phyloP scores from a whole-genome alignment of 2,329 filamentous ascomycete genomes.

The Aspergillus fumigatus region DNA sequence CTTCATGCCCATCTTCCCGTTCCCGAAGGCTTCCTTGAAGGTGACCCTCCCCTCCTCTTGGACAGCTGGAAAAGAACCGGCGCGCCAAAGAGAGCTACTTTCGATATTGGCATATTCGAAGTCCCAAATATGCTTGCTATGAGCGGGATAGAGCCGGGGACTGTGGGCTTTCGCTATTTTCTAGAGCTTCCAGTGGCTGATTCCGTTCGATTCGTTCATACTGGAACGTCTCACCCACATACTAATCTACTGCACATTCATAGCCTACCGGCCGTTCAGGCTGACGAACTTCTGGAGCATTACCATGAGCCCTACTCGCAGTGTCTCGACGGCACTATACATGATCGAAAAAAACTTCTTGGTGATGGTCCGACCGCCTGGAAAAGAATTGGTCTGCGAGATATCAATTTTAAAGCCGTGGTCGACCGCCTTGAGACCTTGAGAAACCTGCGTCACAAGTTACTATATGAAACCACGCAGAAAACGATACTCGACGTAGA shows the following conservation, averaged over 20 bases:
- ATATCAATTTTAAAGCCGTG: constrained; percentile 30
- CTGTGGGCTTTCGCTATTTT: constrained; percentile 45
- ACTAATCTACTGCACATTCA: constrained; percentile 20
- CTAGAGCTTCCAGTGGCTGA: constrained; percentile 45
- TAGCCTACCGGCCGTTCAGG: constrained; percentile 24
- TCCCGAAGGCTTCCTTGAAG: constrained; percentile 31
- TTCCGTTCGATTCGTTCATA: constrained; percentile 20
- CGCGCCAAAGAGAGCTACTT: constrained; percentile 34
- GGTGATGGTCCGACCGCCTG: constrained; percentile 36
- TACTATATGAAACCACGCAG: constrained; percentile 25
- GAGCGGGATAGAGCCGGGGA: constrained; percentile 44
- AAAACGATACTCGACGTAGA: constrained; percentile 36
- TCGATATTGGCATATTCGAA: constrained; percentile 44
- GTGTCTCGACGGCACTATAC: constrained; percentile 30
- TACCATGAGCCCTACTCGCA: constrained; percentile 33
- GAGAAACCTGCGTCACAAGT: constrained; percentile 30
- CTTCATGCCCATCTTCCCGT: constrained; percentile 43
- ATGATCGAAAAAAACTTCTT: constrained; percentile 35
- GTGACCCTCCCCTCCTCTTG: constrained; percentile 22
- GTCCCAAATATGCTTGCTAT: constrained; percentile 47
- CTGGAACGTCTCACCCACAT: constrained; percentile 14
- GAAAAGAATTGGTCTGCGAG: constrained; percentile 40
- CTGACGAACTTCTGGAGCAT: constrained; percentile 32
- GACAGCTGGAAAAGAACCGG: constrained; percentile 21
- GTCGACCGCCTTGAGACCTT: constrained; percentile 33